A percentile compares a stretch with the other conserved stretches of the same genome.
Conservation (phyloP, 1,284 basidiomycete genomes). For the Athelia psychrophila region DNA sequence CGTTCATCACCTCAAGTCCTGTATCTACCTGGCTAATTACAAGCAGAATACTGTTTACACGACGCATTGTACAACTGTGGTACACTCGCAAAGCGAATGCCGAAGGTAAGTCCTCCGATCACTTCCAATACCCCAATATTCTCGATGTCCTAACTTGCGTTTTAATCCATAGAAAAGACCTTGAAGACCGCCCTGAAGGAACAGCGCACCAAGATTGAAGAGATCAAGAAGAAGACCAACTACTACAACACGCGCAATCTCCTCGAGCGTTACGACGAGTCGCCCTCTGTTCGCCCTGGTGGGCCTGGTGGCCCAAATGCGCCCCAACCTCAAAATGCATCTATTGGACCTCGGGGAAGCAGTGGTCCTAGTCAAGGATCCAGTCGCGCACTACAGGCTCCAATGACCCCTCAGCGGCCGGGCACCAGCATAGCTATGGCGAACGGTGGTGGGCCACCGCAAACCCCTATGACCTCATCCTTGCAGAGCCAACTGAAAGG, state of each 20-base stretch:
- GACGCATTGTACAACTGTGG: constrained; percentile 85
- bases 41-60: constrained; percentile 75
- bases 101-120: constrained; percentile 63
- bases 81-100: constrained; percentile 81
- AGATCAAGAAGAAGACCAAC: constrained; percentile 96
- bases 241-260: constrained; percentile 91
- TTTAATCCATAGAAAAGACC: constrained; percentile 61
- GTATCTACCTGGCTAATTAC: constrained; percentile 7
- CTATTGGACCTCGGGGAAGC: neutral
- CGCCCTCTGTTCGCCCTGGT: constrained; percentile 30
- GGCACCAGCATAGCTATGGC: neutral
- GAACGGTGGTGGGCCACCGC: neutral
- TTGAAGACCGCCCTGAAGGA: constrained; percentile 75
- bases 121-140: neutral
- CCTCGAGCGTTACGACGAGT: constrained; percentile 88
- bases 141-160: neutral
- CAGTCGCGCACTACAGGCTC: constrained; percentile 11
- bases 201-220: constrained; percentile 88
- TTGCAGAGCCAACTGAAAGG: constrained; percentile 17
- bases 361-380: neutral
- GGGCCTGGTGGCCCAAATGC: constrained; percentile 14
- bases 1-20: constrained; percentile 27
- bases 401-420: constrained; percentile 14
- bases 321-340: constrained; percentile 6
- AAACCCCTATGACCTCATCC: neutral